Evolutionary conservation across 805 yeast genomes (phyloP), one percentile per base, ranked within the genome.

Genomic region (Maudiozyma pseudohumilis): DNA sequence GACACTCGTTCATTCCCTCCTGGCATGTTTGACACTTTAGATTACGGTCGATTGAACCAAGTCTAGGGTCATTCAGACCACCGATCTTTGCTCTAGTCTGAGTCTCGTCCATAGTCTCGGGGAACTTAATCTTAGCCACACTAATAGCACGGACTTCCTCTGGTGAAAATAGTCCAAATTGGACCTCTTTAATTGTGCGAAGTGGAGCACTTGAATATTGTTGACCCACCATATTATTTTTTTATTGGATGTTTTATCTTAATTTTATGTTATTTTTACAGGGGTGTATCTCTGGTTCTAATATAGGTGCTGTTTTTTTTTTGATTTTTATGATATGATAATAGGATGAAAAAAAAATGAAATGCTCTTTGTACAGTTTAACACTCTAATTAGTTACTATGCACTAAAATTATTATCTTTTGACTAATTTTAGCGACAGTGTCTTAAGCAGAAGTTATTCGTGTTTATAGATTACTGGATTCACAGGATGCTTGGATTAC

Each of bases 41-140:
- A 60, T 88, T 89, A 61, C 98, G 80, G 64, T 92, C 99, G 52
- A 92, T 88, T 4, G 96, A 83, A 35, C 99, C 99, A 44, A 92
- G 70, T 53, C 97, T 78, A 43, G 98, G 97, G 61, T 94, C 98
- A 59, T 88, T 89, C 45, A 92, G 69, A 43, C 99, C 99, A 46
- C 96, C 96, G 48, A 87, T 88, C 60, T 96, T 78, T 34, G 97
- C 96, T 47, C 84, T 83, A 57, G 82, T 81, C 41, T 94, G 87
- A 28, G 95, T 77, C 62, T 88, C 96, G 62, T 92, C 98, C 95
- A 92, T 92, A n/a, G 96, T 92, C 65, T 92, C 99, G 17, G 99
- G 98, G 56, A 83, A 92, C 63, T 89, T 96, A 55, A 92, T 86
- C 59, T 92, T 92, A 30, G 96, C 97, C 42, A 94, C 98, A 44